These are phyloP conservation scores for Cryphonectria carpinicola DNA, from an alignment of 2,329 filamentous ascomycete species.

Conservation along the genomic window DNA sequence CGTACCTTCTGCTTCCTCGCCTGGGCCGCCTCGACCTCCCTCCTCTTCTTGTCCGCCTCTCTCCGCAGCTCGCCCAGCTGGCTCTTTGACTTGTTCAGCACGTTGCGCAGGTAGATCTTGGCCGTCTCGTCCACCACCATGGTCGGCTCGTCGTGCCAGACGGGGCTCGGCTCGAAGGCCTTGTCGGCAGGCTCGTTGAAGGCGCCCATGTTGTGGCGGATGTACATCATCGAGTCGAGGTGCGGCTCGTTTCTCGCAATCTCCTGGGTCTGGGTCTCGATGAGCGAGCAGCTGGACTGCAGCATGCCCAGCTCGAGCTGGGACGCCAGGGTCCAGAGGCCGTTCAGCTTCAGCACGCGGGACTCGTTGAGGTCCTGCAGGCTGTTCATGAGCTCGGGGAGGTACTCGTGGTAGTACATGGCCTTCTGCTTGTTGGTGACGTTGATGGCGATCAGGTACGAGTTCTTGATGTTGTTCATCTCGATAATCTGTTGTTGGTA, in stretches of 20 bases:
- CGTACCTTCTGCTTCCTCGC: conserved; percentile 74
- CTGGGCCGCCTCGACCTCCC: conserved; percentile 81
- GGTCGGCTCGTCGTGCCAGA: conserved; percentile 91
- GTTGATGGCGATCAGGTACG: conserved; percentile 94
- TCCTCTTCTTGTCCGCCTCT: conserved; percentile 83
- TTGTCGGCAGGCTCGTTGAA: conserved; percentile 88
- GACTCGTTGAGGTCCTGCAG: conserved; percentile 94
- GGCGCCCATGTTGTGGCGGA: conserved; percentile 81
- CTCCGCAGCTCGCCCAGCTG: conserved; percentile 79
- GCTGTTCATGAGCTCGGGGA: conserved; percentile 91
- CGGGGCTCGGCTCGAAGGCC: conserved; percentile 88
- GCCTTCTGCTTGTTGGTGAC: conserved; percentile 98
- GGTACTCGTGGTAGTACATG: conserved; percentile 94
- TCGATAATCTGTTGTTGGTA: conserved; percentile 92
- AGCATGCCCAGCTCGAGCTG: conserved; percentile 81
- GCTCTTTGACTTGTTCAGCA: conserved; percentile 86
- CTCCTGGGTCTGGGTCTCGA: conserved; percentile 75
- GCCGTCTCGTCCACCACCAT: conserved; percentile 88
- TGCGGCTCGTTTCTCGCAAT: conserved; percentile 86
- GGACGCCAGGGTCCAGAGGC: conserved; percentile 80
- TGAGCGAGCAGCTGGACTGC: conserved; percentile 70
- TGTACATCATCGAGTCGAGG: conserved; percentile 97
- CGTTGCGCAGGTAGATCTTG: conserved; percentile 88
- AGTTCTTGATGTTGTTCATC: conserved; percentile 98
- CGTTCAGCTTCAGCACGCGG: conserved; percentile 80